These are phyloP conservation scores for Meripilus lineatus DNA, from an alignment of 1,284 basidiomycete species.

Conservation along the genomic window DNA sequence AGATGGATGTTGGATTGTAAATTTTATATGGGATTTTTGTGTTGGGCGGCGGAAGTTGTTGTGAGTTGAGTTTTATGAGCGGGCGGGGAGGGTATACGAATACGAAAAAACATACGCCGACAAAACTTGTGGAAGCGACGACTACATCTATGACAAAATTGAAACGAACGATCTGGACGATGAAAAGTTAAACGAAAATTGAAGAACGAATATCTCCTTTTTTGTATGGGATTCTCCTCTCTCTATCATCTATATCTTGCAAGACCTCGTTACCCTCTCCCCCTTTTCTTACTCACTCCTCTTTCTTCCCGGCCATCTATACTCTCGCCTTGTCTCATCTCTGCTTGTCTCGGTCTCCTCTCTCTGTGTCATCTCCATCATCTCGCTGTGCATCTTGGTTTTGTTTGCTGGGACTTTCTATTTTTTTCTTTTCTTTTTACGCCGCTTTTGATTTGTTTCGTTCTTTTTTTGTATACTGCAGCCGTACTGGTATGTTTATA, in stretches of 20 bases:
- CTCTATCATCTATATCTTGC: neutral
- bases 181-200: neutral
- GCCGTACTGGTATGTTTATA: no score
- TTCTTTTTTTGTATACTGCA: neutral
- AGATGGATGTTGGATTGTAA: conserved; percentile 17
- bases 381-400: neutral
- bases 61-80: no score
- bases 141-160: no score
- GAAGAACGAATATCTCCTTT: neutral
- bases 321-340: neutral
- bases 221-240: neutral
- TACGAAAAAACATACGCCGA: neutral
- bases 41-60: no score
- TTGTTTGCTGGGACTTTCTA: neutral
- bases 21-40: no score
- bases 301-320: no score
- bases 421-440: neutral
- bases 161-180: neutral
- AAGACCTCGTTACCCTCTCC: neutral
- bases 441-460: conserved; percentile 2
- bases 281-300: no score
- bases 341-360: conserved; percentile 1
- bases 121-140: no score
- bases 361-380: neutral
- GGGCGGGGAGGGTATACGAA: neutral